Percentiles rank a stretch among this genome's conserved stretches.
Evolutionary conservation across 2,329 filamentous ascomycete species (phyloP).

Genomic region (Nothomitra cinnamomea): DNA sequence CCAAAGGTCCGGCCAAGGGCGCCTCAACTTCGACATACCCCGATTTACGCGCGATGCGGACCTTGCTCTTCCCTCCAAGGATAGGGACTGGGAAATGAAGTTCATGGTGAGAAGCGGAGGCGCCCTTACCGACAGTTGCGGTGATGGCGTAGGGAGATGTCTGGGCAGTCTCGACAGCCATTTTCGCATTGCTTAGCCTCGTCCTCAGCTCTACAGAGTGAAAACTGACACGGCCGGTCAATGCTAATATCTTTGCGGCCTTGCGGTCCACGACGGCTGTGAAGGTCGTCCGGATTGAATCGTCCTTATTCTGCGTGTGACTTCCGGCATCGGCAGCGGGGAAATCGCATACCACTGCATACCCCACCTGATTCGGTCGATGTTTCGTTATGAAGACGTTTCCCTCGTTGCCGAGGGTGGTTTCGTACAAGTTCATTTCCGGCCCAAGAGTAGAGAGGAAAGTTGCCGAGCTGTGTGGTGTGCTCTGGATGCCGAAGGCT

Average conservation of each 20-base stretch:
- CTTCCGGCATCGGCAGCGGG: neutral
- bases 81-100: slow-evolving; percentile 15
- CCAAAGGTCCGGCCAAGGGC: slow-evolving; percentile 8
- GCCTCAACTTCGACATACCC: slow-evolving; percentile 18
- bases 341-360: slow-evolving; percentile 6
- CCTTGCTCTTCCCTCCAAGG: slow-evolving; percentile 10
- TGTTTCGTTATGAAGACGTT: slow-evolving; percentile 16
- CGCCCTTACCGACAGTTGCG: slow-evolving; percentile 7
- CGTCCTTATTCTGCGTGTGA: neutral
- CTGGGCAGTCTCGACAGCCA: slow-evolving; percentile 7
- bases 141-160: slow-evolving; percentile 9
- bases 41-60: slow-evolving; percentile 17
- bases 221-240: slow-evolving; percentile 6
- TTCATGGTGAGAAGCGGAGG: neutral
- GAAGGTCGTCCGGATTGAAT: neutral
- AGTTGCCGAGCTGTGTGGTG: too few relatives aligned
- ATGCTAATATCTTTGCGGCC: neutral
- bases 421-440: too few relatives aligned
- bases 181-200: slow-evolving; percentile 6
- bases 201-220: slow-evolving; percentile 1
- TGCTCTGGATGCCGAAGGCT: too few relatives aligned
- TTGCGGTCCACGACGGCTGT: neutral
- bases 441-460: too few relatives aligned
- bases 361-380: slow-evolving; percentile 13
- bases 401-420: slow-evolving; percentile 9